Evolutionary conservation across 2,329 filamentous ascomycete genomes (phyloP), one percentile per base, ranked within the genome.

Genomic region (Penicillium griseofulvum): DNA sequence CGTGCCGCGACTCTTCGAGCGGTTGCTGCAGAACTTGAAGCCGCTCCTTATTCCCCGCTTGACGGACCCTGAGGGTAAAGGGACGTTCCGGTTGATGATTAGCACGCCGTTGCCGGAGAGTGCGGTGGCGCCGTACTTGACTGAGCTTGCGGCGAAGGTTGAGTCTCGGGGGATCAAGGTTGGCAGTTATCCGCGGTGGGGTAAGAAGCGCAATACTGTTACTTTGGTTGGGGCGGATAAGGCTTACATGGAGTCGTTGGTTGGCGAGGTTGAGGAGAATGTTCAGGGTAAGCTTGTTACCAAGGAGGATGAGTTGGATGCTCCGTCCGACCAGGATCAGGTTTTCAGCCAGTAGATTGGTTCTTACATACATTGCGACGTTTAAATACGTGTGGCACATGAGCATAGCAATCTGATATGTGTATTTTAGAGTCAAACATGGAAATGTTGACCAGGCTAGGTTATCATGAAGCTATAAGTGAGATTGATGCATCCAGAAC

Each of bases 161-260:
- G 87, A 86, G 70, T 78, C 85, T 0, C 85, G 83, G 67, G 91
- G 91, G 3, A 83, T 97, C 67, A 97, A 97, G 77, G 91, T 97
- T 16, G 94, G 94, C 44, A 96, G 90, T 74, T 97, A 99, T 74
- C 94, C 94, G 34, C 81, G 91, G 52, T 97, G 92, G 91, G 90
- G 89, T 5, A 93, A 90, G 80, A 85, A 85, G 67, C 81, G 81
- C 60, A 97, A 97, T 74, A 94, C 91, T 0, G 91, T 97, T 45
- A 97, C 93, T 11, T 78, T 99, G 50, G 92, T 97, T 16, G 85
- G 81, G 16, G 86, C 85, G 62, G 89, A 97, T 69, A 79, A 82
- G 62, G 86, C 83, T 24, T 93, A 84, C 64, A 82, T 97, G 69
- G 90, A 96, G 71, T 86, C 85, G 48, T 74, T 97, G 58, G 83